Base-by-base conservation (phyloP, 2,329 filamentous ascomycete species). In the Xylariaceae sp. region DNA sequence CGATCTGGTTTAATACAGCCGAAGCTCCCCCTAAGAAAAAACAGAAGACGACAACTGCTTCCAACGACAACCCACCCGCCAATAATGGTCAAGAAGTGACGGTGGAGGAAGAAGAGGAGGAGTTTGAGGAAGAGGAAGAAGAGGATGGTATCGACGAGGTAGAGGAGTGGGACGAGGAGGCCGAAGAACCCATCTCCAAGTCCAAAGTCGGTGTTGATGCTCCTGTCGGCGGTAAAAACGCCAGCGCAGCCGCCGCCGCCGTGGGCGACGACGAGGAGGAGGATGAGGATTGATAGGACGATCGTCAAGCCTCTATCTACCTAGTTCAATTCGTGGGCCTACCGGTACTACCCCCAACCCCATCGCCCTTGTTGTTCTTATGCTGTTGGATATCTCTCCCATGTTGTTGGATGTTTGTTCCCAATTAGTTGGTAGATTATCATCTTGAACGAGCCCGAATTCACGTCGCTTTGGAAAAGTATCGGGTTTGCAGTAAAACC, bases 1-100 rank as follows among this genome's bases (percentile, higher is more conserved):
- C 56, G 49, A 12, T 21, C 12, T 49, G 21, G 7, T 50, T 50
- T 37, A 2, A 29, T 56, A 21, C 54, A 58, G 57, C 58, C n/a
- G 51, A 65, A 53, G 63, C 63, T 52, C 67, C 64, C 40, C 67
- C 67, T 1, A 65, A 63, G 52, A 69, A 69, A 54, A 69, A 68
- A 54, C 59, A 63, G 52, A 69, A 69, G 60, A 69, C 65, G 2
- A 49, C 55, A 22, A 51, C 51, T 40, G 60, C 59, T 47, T 40
- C 61, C 10, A 51, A 44, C 53, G 61, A 67, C 19, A 39, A 60
- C 26, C 62, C 65, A 21, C 56, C 61, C 56, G 59, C 47, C 55
- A 54, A 65, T 21, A 57, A 65, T 26, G 65, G 59, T 32, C 62
- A 64, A 8, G 62, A 59, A 16, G 41, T 29, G 13, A 5, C 22